Evolutionary conservation across 176 grass and related monocot species (phyloP).

Genomic region (Hyparrhenia diplandra): DNA sequence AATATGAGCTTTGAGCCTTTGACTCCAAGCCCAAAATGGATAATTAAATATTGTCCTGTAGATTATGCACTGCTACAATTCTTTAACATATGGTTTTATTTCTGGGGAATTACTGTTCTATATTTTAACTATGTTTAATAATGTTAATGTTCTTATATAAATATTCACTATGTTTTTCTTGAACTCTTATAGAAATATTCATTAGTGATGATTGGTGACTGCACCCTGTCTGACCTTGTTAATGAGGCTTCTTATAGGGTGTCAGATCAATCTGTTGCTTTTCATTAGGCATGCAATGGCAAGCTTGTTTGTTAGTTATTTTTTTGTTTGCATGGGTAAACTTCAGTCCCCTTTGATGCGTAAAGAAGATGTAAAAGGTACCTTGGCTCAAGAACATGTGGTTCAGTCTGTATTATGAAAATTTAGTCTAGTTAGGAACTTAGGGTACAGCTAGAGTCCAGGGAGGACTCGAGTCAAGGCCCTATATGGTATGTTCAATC

Average conservation of each 20-base stretch:
- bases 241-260: not conserved
- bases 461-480: not conserved
- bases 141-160: not conserved
- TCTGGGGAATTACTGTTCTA: not conserved
- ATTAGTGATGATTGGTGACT: not conserved
- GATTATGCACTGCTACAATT: not conserved
- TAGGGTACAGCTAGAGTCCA: not conserved
- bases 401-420: not conserved
- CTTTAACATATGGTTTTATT: not conserved
- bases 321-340: not conserved
- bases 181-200: too few relatives aligned
- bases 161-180: too few relatives aligned
- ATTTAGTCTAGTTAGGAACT: not conserved
- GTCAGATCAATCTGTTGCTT: not conserved
- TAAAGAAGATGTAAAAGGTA: constrained; percentile 4
- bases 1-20: not conserved
- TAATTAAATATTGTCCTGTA: not conserved
- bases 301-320: not conserved
- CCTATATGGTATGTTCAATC: not conserved
- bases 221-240: constrained; percentile 1
- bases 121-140: not conserved
- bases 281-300: not conserved
- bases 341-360: not conserved
- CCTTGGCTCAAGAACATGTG: not conserved
- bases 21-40: not conserved